Percentiles rank a stretch among this genome's conserved stretches.
These are phyloP conservation scores for Lactifluus pinguis DNA, from an alignment of 768 basidiomycete genomes.

Conservation along the genomic window DNA sequence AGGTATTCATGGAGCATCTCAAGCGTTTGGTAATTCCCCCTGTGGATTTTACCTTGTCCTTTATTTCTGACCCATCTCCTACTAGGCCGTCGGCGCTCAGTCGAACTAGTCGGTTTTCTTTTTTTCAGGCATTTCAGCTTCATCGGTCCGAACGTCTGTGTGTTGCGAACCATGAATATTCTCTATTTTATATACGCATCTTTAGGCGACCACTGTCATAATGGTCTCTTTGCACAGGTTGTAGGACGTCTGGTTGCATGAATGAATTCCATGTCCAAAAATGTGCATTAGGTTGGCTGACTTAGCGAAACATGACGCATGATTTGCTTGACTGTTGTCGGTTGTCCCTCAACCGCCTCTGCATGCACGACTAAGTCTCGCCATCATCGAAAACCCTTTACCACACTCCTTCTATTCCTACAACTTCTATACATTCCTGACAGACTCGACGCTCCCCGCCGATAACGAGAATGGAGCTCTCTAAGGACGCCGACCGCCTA, in stretches of 20 bases:
- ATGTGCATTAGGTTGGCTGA: slow-evolving; percentile 10
- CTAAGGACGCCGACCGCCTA: slow-evolving; percentile 2
- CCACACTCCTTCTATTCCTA: not conserved
- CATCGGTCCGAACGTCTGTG: not conserved
- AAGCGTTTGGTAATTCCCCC: slow-evolving; percentile 66
- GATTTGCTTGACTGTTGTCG: not conserved
- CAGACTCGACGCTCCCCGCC: not conserved
- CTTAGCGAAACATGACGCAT: not conserved
- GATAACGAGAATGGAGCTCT: slow-evolving; percentile 1
- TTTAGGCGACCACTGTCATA: slow-evolving; percentile 5
- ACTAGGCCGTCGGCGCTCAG: slow-evolving; percentile 20
- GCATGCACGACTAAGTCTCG: not conserved
- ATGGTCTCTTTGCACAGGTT: not conserved
- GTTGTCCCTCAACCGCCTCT: not conserved
- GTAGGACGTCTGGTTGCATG: slow-evolving; percentile 5
- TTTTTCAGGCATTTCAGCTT: slow-evolving; percentile 1
- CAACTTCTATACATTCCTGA: not conserved
- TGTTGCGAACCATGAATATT: slow-evolving; percentile 7
- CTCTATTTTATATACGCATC: slow-evolving; percentile 15
- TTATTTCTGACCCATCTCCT: not conserved
- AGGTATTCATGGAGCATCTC: slow-evolving; percentile 96
- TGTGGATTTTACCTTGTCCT: not conserved
- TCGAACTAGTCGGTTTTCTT: slow-evolving; percentile 15
- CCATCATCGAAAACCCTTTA: not conserved
- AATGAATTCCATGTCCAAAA: slow-evolving; percentile 16